These are phyloP conservation scores for Phytophthora ramorum DNA, from an alignment of 352 stramenopile species.

Conservation along the genomic window DNA sequence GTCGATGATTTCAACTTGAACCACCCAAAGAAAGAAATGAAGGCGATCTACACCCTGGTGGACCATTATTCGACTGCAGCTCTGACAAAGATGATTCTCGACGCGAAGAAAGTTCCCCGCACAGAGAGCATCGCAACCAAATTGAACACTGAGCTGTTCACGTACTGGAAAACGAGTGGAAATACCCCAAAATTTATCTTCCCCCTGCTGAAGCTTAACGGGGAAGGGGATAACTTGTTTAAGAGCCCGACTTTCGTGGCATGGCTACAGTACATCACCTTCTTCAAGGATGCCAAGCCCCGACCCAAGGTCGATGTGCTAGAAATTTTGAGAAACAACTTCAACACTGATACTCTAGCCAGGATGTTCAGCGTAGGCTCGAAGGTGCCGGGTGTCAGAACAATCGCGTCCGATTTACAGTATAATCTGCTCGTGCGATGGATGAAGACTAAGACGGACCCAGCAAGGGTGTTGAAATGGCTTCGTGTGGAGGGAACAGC, in stretches of 20 bases:
- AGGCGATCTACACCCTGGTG: not conserved
- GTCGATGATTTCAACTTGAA: constrained; percentile 12
- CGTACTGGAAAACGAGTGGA: constrained; percentile 2
- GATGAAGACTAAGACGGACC: not conserved
- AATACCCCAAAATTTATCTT: not conserved
- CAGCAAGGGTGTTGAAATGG: not conserved
- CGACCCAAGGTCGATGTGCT: not conserved
- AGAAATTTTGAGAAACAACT: not conserved
- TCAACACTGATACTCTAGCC: not conserved
- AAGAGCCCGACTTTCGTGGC: not conserved
- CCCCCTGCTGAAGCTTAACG: not conserved
- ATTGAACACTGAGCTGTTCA: constrained; percentile 6
- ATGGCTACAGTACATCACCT: not conserved
- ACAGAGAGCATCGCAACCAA: not conserved
- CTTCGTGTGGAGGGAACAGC: not conserved
- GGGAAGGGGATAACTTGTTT: not conserved
- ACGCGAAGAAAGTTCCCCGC: not conserved
- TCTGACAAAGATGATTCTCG: constrained; percentile 8
- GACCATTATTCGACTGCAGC: not conserved
- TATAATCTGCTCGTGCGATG: not conserved
- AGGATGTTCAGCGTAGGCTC: not conserved
- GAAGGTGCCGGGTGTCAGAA: not conserved
- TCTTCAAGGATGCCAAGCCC: not conserved
- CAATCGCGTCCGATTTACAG: not conserved
- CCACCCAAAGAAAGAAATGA: constrained; percentile 3